Evolutionary conservation across 805 yeast species (phyloP), one percentile per base, ranked within the genome.

Genomic region (Saccharomycopsis javanensis): DNA sequence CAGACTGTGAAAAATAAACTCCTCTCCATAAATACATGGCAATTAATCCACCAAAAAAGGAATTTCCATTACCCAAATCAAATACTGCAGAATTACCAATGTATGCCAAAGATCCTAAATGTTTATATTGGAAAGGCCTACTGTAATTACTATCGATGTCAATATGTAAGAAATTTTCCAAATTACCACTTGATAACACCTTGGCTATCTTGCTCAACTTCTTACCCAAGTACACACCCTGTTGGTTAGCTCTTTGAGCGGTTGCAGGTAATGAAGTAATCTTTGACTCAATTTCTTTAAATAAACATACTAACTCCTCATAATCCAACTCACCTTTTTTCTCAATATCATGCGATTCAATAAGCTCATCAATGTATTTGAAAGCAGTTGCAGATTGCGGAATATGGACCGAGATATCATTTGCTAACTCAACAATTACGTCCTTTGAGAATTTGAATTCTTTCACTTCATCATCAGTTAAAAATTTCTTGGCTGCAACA

Each of bases 21-120:
- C 84, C 77, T 72, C 88, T 78, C 88, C 88, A 83, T 56, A 83
- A 69, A 66, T 83, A 83, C 82, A 83, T 80, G n/a, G 87, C 87
- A 45, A 82, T 67, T 54, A 83, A 67, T 1, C 87, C 88, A 59
- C 87, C 86, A 59, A 82, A 80, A 60, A 80, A 76, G 33, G 83
- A 74, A 64, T 79, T 79, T 34, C 82, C 81, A n/a, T 80, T 76
- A n/a, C 62, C 62, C 57, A 80, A 66, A 66, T 83, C 88, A 66
- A 83, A 82, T 28, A 82, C 86, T 2, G 88, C 88, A 53, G 83
- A 81, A 66, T 82, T 83, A 60, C 88, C 86, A 59, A 83, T 76
- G 61, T 83, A 83, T 3, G 88, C 88, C 62, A 83, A 70, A 6
- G 85, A 80, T 7, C 88, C 88, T 62, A 83, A 69, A 66, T 83